Evolutionary conservation across 2,329 filamentous ascomycete genomes (phyloP), one percentile per base, ranked within the genome.

Genomic region (Claviceps sp.): DNA sequence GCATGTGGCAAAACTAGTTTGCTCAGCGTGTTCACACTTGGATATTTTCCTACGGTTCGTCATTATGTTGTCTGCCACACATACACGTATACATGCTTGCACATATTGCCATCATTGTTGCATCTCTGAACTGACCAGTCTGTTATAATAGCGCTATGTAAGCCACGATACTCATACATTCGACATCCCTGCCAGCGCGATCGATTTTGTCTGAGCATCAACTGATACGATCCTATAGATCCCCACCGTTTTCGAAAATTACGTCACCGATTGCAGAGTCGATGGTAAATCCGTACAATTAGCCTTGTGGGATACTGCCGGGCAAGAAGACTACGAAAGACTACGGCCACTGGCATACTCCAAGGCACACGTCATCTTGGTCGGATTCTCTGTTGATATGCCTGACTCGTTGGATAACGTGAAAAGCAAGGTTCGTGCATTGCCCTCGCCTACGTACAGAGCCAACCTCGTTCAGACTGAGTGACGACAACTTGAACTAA

Each of bases 201-300:
- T 34, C 30, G 10, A 34, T 11, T 34, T 11, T 4, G 3, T 34
- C 30, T 19, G 13, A 11, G 2, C 10, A n/a, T 19, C 17, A 24
- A 56, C 55, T 64, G 52, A 65, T 57, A n/a, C 49, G 41, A 16
- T 16, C 5, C 10, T 14, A 26, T 34, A 68, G 84, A 90, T 95
- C 50, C 93, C 93, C 1, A 98, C 93, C 47, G 93, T 98, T 40
- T 98, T 98, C 70, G 93, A 98, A 67, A 98, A 98, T 73, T 98
- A 98, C 65, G 93, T 98, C 58, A 98, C 93, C 61, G 93, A 98
- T 72, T 98, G 93, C 71, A 81, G 91, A 72, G 93, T 98, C 55
- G 93, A 98, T 67, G 93, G 93, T 64, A 95, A 95, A 68, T 95
- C 89, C n/a, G 93, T 98, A 41, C 93, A 98, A 73, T 78, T 98